Conservation (phyloP, 2,329 filamentous ascomycete species). For the Hypoxylon sp. region DNA sequence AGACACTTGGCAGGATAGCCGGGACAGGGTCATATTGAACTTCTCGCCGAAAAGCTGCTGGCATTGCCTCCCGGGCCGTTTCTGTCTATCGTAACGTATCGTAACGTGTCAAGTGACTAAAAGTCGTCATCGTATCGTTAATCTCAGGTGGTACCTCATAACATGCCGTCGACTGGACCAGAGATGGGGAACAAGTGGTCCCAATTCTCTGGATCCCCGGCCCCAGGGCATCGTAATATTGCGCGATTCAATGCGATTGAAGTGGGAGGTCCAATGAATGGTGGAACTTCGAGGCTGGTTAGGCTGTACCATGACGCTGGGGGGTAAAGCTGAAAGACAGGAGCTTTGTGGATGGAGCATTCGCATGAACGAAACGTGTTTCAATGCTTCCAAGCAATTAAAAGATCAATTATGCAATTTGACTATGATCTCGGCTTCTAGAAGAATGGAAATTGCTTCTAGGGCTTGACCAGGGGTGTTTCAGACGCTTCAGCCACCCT, state of each 20-base stretch:
- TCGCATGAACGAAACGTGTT: constrained; percentile 64
- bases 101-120: constrained; percentile 36
- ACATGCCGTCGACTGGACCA: constrained; percentile 31
- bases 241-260: constrained; percentile 58
- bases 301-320: constrained; percentile 28
- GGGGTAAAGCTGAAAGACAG: constrained; percentile 49
- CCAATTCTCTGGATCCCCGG: constrained; percentile 47
- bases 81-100: constrained; percentile 18
- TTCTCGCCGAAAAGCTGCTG: constrained; percentile 27
- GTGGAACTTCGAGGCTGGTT: constrained; percentile 38
- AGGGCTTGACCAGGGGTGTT: constrained; percentile 43
- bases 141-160: constrained; percentile 38
- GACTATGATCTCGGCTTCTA: constrained; percentile 46
- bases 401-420: constrained; percentile 63
- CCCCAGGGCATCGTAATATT: constrained; percentile 56
- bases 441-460: constrained; percentile 49
- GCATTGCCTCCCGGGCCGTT: constrained; percentile 11
- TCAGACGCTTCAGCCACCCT: constrained; percentile 41
- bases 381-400: constrained; percentile 64
- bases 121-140: constrained; percentile 44
- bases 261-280: constrained; percentile 47
- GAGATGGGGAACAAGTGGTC: constrained; percentile 38
- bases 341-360: constrained; percentile 50
- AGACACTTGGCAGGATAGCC: constrained; percentile 39
- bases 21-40: constrained; percentile 27